These are phyloP conservation scores for Oenanthe sinensis DNA, from an alignment of 129 eudicot species.

Conservation along the genomic window DNA sequence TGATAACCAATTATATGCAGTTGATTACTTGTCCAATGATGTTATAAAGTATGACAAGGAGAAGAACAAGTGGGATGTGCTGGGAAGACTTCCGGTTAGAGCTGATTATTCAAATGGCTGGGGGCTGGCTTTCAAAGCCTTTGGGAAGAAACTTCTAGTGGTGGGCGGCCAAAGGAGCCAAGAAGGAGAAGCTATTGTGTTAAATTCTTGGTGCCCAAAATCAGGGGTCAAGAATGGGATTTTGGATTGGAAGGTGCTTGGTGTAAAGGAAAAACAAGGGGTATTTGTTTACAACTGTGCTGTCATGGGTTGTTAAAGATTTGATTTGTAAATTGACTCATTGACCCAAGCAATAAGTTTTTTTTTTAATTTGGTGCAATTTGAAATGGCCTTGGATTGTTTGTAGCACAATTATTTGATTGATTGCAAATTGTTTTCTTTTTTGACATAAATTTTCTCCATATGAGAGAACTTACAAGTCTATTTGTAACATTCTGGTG, in stretches of 20 bases:
- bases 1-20: constrained; percentile 49
- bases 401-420: constrained; percentile 21
- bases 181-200: constrained; percentile 59
- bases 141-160: constrained; percentile 48
- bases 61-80: constrained; percentile 47
- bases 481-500: not conserved
- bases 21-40: constrained; percentile 43
- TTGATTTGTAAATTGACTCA: constrained; percentile 6
- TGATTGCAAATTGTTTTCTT: constrained; percentile 16
- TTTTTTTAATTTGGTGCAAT: not conserved
- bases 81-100: constrained; percentile 61
- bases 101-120: constrained; percentile 65
- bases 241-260: constrained; percentile 65
- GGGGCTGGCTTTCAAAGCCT: constrained; percentile 68
- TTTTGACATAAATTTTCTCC: constrained; percentile 13
- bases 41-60: constrained; percentile 51
- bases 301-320: constrained; percentile 64
- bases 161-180: constrained; percentile 75
- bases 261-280: constrained; percentile 63
- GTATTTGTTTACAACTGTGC: constrained; percentile 80
- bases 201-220: constrained; percentile 57
- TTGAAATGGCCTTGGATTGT: constrained; percentile 20
- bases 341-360: not conserved
- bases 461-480: constrained; percentile 11
- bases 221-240: constrained; percentile 41